Percentiles rank a stretch among this genome's conserved stretches.
Evolutionary conservation across 352 stramenopile species (phyloP).

Genomic region (Globisporangium carolinianum): DNA sequence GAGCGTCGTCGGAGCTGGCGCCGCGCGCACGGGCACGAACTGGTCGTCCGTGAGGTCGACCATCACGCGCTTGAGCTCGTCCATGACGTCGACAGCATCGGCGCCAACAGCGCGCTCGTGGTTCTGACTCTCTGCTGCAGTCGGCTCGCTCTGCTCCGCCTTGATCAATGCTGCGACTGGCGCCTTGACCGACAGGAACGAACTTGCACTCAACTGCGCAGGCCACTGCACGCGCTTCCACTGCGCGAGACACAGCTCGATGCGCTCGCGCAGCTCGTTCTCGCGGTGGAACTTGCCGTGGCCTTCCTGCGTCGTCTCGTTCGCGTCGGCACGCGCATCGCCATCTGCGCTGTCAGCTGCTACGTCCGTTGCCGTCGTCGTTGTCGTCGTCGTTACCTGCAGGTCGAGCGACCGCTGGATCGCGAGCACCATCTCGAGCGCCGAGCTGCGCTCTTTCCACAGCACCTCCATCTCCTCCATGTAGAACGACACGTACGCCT

Average conservation of each 20-base stretch:
- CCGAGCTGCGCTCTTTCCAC: conserved; percentile 76
- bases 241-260: conserved; percentile 42
- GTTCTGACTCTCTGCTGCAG: neutral
- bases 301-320: conserved; percentile 14
- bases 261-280: conserved; percentile 37
- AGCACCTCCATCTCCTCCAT: conserved; percentile 73
- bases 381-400: neutral
- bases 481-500: conserved; percentile 74
- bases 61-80: conserved; percentile 74
- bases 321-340: conserved; percentile 23
- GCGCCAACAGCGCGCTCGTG: conserved; percentile 10
- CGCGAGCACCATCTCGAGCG: conserved; percentile 66
- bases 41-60: conserved; percentile 69
- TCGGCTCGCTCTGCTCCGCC: conserved; percentile 22
- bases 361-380: conserved; percentile 4
- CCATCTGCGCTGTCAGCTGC: neutral
- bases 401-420: conserved; percentile 53
- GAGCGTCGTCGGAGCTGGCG: conserved; percentile 42
- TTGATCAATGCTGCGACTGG: conserved; percentile 20
- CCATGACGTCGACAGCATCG: conserved; percentile 34
- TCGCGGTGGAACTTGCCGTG: conserved; percentile 37
- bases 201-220: conserved; percentile 39
- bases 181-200: conserved; percentile 23
- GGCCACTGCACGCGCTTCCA: conserved; percentile 71
- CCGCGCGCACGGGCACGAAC: conserved; percentile 14